Evolutionary conservation across 2,329 filamentous ascomycete species (phyloP).

Genomic region (Talaromyces pinophilus): DNA sequence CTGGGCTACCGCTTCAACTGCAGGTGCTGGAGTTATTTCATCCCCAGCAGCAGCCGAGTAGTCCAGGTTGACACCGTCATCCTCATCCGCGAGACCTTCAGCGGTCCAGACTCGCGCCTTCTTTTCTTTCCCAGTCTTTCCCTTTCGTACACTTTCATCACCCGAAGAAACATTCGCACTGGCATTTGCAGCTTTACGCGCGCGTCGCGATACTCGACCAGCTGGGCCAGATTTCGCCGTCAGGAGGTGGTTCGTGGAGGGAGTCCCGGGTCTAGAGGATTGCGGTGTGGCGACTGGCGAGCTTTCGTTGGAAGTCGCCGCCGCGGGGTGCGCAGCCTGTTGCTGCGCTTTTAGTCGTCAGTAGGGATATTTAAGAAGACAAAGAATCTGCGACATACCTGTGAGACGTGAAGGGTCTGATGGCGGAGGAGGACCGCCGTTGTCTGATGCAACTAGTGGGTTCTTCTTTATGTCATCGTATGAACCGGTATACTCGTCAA

Average conservation of each 20-base stretch:
- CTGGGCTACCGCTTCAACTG: slow-evolving; percentile 72
- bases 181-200: slow-evolving; percentile 66
- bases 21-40: slow-evolving; percentile 56
- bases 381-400: slow-evolving; percentile 33
- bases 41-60: slow-evolving; percentile 72
- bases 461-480: slow-evolving; percentile 45
- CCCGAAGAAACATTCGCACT: slow-evolving; percentile 66
- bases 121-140: slow-evolving; percentile 61
- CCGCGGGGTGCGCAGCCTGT: slow-evolving; percentile 44
- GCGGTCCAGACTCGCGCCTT: slow-evolving; percentile 91
- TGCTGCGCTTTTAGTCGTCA: slow-evolving; percentile 43
- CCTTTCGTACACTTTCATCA: slow-evolving; percentile 72
- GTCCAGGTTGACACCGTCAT: slow-evolving; percentile 77
- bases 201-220: slow-evolving; percentile 75
- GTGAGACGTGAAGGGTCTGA: slow-evolving; percentile 55
- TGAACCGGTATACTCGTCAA: slow-evolving; percentile 43
- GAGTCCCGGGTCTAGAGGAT: slow-evolving; percentile 77
- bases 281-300: slow-evolving; percentile 71
- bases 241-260: slow-evolving; percentile 65
- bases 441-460: slow-evolving; percentile 51
- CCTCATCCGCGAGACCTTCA: slow-evolving; percentile 82
- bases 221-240: slow-evolving; percentile 74
- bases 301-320: slow-evolving; percentile 62
- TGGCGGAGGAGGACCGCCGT: slow-evolving; percentile 54
- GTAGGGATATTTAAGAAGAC: background rate